Percentiles rank a stretch among this genome's conserved stretches.
phyloP scores from a whole-genome alignment of 345 rosid genomes.

The Excoecaria agallocha region DNA sequence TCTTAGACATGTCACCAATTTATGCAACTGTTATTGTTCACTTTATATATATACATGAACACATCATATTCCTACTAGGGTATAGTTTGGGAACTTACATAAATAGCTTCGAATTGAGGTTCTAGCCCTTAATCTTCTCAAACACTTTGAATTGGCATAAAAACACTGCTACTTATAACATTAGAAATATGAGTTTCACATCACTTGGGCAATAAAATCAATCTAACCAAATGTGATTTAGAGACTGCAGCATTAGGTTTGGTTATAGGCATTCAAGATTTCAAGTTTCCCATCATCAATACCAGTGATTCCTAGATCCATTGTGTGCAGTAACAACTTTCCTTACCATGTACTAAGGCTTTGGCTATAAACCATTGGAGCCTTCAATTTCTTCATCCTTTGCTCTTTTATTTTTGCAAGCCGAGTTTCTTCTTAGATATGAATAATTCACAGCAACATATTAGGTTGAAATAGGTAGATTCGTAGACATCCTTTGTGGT shows the following conservation, averaged over 20 bases:
- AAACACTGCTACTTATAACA: conserved; percentile 4
- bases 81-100: too few species aligned
- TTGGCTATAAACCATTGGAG: conserved; percentile 66
- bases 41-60: too few species aligned
- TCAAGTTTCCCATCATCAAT: conserved; percentile 27
- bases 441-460: too few species aligned
- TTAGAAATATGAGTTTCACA: conserved; percentile 14
- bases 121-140: background rate
- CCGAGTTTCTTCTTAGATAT: too few species aligned
- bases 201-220: conserved; percentile 12
- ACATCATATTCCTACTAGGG: too few species aligned
- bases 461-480: too few species aligned
- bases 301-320: conserved; percentile 71
- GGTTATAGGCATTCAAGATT: conserved; percentile 1
- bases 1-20: too few species aligned
- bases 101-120: too few species aligned
- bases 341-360: conserved; percentile 70
- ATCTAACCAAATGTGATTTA: background rate
- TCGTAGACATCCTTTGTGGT: too few species aligned
- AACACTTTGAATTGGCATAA: background rate
- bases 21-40: too few species aligned
- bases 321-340: conserved; percentile 85
- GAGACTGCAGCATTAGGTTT: background rate
- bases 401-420: too few species aligned
- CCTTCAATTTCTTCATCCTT: too few species aligned